A percentile compares a stretch with the other conserved stretches of the same genome.
These are phyloP conservation scores for Talaromyces adpressus DNA, from an alignment of 495 filamentous ascomycete genomes.

Conservation along the genomic window DNA sequence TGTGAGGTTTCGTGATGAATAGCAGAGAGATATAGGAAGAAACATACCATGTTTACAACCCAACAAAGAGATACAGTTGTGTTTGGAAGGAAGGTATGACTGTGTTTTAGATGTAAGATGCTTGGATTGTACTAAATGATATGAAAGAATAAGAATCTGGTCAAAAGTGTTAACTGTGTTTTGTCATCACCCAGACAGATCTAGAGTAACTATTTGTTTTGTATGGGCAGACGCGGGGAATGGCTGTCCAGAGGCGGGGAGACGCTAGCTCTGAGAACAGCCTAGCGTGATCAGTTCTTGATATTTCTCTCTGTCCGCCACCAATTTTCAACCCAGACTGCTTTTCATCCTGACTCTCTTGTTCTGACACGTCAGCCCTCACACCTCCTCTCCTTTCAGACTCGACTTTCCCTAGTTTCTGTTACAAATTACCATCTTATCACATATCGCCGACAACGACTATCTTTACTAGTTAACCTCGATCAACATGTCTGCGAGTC, in stretches of 20 bases:
- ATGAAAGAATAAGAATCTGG: background rate
- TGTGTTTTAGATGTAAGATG: background rate
- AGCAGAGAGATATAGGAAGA: background rate
- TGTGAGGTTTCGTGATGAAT: background rate
- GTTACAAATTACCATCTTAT: background rate
- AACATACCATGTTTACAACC: constrained; percentile 10
- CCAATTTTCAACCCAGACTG: background rate
- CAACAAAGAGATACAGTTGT: background rate
- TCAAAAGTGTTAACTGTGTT: background rate
- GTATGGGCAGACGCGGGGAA: constrained; percentile 1
- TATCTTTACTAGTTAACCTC: background rate
- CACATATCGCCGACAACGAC: background rate
- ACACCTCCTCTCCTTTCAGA: background rate
- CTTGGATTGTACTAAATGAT: background rate
- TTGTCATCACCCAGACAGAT: background rate
- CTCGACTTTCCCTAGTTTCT: background rate
- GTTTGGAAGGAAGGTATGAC: background rate
- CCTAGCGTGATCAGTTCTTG: background rate
- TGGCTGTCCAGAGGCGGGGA: background rate
- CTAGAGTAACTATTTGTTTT: background rate
- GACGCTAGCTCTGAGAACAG: background rate
- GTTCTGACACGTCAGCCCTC: background rate
- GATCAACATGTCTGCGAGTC: constrained; percentile 50
- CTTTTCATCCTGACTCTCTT: background rate
- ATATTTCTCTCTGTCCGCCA: background rate